phyloP scores from a whole-genome alignment of 352 stramenopile genomes.

The Pythium vanterpoolii region DNA sequence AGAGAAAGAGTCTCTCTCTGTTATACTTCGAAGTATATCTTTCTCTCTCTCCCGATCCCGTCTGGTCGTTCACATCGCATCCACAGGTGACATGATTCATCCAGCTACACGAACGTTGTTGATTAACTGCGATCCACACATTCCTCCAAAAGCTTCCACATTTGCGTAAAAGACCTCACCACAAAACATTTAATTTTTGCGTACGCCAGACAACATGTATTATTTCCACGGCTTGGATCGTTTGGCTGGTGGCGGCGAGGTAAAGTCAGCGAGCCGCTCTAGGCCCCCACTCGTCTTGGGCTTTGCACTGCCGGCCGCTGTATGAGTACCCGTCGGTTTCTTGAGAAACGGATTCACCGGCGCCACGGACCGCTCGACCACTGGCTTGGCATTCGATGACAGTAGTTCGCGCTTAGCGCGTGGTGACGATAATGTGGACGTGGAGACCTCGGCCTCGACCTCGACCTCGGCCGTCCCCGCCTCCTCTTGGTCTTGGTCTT shows the following conservation, averaged over 20 bases:
- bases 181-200: neutral
- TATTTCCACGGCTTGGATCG: conserved; percentile 24
- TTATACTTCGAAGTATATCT: too few species aligned
- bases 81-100: too few species aligned
- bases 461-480: neutral
- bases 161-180: neutral
- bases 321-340: conserved; percentile 26
- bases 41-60: too few species aligned
- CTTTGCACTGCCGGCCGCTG: neutral
- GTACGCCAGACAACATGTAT: neutral
- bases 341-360: conserved; percentile 75
- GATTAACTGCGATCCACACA: too few species aligned
- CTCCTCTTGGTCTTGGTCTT: conserved; percentile 8
- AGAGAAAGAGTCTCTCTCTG: too few species aligned
- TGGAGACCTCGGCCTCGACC: neutral
- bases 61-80: too few species aligned
- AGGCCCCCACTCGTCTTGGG: conserved; percentile 45
- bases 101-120: too few species aligned
- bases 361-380: conserved; percentile 44
- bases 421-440: conserved; percentile 8
- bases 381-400: neutral
- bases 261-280: conserved; percentile 62
- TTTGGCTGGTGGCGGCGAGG: conserved; percentile 25
- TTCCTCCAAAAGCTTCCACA: neutral
- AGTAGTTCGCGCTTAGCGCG: neutral